Evolutionary conservation across 2,329 filamentous ascomycete species (phyloP).

Genomic region (Alternaria sp.): DNA sequence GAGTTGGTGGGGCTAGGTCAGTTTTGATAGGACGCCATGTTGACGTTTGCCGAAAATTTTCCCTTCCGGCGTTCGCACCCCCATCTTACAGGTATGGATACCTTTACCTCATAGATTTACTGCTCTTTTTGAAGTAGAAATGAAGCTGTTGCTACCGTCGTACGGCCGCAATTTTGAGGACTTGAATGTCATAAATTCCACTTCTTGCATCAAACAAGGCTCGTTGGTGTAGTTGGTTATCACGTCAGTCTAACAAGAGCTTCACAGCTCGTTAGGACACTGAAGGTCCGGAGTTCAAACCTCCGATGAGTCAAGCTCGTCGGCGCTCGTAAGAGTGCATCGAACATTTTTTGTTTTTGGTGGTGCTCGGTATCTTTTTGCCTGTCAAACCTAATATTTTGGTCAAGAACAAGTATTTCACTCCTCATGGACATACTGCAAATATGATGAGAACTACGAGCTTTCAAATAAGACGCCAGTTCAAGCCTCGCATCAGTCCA

Average conservation of each 20-base stretch:
- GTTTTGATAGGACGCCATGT: background rate
- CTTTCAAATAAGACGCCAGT: background rate
- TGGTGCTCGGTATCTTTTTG: background rate
- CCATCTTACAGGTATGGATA: background rate
- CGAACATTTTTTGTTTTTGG: background rate
- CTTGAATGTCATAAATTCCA: accelerated
- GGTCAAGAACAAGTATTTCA: background rate
- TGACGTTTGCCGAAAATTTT: background rate
- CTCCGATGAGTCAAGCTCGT: background rate
- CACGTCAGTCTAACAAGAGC: conserved; percentile 54
- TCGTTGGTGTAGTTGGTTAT: conserved; percentile 56
- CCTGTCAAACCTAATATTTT: background rate
- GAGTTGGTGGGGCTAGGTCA: background rate
- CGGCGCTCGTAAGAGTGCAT: background rate
- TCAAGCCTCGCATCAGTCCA: background rate
- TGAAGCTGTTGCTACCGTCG: background rate
- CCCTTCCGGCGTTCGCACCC: background rate
- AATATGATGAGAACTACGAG: background rate
- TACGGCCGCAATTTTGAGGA: background rate
- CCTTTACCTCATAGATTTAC: background rate
- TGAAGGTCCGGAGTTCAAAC: conserved; percentile 1
- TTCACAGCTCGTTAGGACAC: background rate
- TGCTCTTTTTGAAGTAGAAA: background rate
- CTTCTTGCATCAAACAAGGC: conserved; percentile 14
- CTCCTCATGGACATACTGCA: accelerated